A percentile compares a stretch with the other conserved stretches of the same genome.
Conservation (phyloP, 305 asterid genomes). For the Rubia occidens region DNA sequence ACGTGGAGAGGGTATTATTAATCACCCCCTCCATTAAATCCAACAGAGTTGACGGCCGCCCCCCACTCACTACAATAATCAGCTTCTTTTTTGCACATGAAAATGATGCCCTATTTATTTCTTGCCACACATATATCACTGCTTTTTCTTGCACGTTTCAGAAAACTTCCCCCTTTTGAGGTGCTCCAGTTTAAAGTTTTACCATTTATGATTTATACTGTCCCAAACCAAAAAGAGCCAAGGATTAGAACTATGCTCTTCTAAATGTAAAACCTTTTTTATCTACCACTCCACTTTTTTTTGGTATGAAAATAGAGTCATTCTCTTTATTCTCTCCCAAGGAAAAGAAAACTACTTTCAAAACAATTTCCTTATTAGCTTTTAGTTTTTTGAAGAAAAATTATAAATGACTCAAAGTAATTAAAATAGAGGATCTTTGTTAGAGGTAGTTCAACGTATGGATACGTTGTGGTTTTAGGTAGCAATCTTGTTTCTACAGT, state of each 20-base stretch:
- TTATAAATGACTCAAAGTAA: too few species aligned
- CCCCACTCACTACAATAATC: neutral
- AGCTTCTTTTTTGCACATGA: neutral
- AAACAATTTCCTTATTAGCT: neutral
- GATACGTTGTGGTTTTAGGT: too few species aligned
- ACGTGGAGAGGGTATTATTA: neutral
- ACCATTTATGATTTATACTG: neutral
- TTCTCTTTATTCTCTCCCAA: neutral
- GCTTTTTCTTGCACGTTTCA: neutral
- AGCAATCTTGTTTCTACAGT: too few species aligned
- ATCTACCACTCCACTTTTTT: neutral
- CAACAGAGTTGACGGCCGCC: neutral
- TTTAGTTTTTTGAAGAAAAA: too few species aligned
- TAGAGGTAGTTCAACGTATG: too few species aligned
- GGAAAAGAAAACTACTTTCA: neutral
- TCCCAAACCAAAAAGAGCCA: neutral
- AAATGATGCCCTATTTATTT: slow-evolving; percentile 1
- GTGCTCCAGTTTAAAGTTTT: neutral
- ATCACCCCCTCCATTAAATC: neutral
- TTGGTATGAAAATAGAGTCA: neutral
- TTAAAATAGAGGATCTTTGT: too few species aligned
- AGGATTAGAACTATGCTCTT: neutral
- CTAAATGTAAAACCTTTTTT: neutral
- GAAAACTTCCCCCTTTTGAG: neutral
- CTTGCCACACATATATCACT: neutral